A percentile compares a stretch with the other conserved stretches of the same genome.
These are phyloP conservation scores for Cryptosporidium canis DNA, from an alignment of 169 alveolate genomes.

Conservation along the genomic window DNA sequence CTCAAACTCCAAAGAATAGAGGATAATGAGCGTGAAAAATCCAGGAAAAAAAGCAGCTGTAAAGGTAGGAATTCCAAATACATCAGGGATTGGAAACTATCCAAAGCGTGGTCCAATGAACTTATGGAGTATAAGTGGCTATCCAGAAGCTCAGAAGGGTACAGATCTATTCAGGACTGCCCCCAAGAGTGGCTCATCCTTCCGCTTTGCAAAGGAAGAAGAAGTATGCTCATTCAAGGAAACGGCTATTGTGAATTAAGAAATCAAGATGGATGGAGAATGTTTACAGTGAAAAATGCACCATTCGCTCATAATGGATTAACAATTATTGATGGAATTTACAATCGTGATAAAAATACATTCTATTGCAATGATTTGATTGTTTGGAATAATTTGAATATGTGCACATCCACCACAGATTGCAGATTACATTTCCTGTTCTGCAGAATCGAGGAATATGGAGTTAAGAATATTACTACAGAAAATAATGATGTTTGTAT, in stretches of 20 bases:
- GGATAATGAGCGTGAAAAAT: background rate
- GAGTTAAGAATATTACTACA: background rate
- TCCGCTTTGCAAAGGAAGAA: slow-evolving; percentile 36
- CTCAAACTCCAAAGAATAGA: slow-evolving; percentile 1
- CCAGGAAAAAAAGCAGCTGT: background rate
- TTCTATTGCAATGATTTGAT: slow-evolving; percentile 48
- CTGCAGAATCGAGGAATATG: slow-evolving; percentile 39
- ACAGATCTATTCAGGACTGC: background rate
- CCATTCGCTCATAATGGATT: slow-evolving; percentile 53
- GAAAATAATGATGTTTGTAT: background rate
- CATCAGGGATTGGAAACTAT: slow-evolving; percentile 35
- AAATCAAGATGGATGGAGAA: slow-evolving; percentile 52
- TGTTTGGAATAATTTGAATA: slow-evolving; percentile 61
- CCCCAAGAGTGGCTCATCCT: slow-evolving; percentile 45
- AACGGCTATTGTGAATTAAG: slow-evolving; percentile 62
- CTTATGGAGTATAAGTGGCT: slow-evolving; percentile 33
- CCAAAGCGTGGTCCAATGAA: slow-evolving; percentile 44
- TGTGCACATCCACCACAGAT: slow-evolving; percentile 47
- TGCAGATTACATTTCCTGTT: slow-evolving; percentile 35
- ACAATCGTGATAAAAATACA: background rate
- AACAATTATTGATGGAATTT: slow-evolving; percentile 62
- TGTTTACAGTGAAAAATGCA: slow-evolving; percentile 7
- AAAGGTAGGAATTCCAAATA: background rate
- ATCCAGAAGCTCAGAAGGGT: background rate
- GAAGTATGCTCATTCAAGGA: slow-evolving; percentile 48